Base-by-base conservation (phyloP, 495 filamentous ascomycete genomes). In the Antarctomyces pellizariae region DNA sequence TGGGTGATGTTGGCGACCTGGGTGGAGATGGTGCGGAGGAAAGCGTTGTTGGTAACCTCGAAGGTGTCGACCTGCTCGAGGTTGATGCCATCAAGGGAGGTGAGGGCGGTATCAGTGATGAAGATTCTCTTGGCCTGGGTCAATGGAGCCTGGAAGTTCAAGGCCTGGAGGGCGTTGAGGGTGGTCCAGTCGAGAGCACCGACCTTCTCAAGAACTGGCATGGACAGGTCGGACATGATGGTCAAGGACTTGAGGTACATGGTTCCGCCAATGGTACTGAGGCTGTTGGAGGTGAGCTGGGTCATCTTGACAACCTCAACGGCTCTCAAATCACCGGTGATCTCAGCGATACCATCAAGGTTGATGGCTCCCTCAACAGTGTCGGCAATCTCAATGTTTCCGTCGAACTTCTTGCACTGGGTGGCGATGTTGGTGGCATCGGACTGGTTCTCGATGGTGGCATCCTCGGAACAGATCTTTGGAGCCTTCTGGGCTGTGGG, bases 41-140 rank as follows among this genome's bases (percentile, higher is more conserved):
- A 58, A 18, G 46, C 52, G 64, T 90, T 90, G 61, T 84, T 82
- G 57, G 76, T 71, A 55, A 90, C 64, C 38, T 78, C 53, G 45
- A 89, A 62, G 22, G 44, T 52, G 11, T 50, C 52, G 15, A 73
- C 58, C 14, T 51, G 57, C 26, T 59, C 37, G 32, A 93, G 54
- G 43, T 76, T 69, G 47, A 99, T 74, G 48, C 77, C 79, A 34
- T 70, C 49, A 18, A 99, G 61, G 33, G 51, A 60, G 42, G 45
- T 56, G 33, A 95, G 62, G 43, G 66, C 59, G 28, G 89, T 95
- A 55, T 95, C 82, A 44, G 66, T 62, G 48, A 99, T 80, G 18
- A 47, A 44, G 26, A 95, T 59, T 22, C 52, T 57, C 20, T 49
- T 45, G 18, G 74, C 78, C 44, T 71, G 43, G 15, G 56, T 62